Percentiles rank a stretch among this genome's conserved stretches.
Conservation (phyloP, 1,284 basidiomycete genomes). For the Tilletia walkeri region DNA sequence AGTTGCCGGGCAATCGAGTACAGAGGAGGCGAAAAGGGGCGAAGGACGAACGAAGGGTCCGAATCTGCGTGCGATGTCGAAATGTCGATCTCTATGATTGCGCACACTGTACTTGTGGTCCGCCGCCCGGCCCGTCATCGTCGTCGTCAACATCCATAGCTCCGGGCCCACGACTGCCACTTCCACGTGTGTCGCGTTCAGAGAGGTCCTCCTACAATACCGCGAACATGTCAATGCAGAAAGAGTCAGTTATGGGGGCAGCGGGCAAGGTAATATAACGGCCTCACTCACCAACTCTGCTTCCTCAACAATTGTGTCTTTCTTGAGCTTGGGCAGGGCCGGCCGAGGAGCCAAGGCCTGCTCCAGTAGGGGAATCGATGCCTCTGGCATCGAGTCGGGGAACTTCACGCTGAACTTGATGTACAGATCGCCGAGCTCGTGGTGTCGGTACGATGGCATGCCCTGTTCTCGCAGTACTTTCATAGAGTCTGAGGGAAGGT, state of each 20-base stretch:
- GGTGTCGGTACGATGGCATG: slow-evolving; percentile 97
- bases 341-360: slow-evolving; percentile 78
- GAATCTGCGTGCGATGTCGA: too few relatives aligned
- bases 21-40: not conserved
- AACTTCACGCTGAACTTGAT: slow-evolving; percentile 84
- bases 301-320: slow-evolving; percentile 72
- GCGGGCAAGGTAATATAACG: not conserved
- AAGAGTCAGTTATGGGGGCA: not conserved
- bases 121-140: slow-evolving; percentile 58
- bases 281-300: not conserved
- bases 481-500: slow-evolving; percentile 59
- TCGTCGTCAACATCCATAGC: slow-evolving; percentile 77
- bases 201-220: slow-evolving; percentile 71
- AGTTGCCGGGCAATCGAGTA: too few relatives aligned
- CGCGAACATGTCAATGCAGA: not conserved
- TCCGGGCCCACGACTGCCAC: slow-evolving; percentile 58
- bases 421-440: slow-evolving; percentile 91
- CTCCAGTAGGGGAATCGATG: slow-evolving; percentile 75
- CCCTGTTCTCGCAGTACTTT: slow-evolving; percentile 93
- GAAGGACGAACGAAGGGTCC: not conserved
- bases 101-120: slow-evolving; percentile 50
- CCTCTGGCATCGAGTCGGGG: slow-evolving; percentile 76
- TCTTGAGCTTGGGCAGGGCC: slow-evolving; percentile 70
- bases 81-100: slow-evolving; percentile 28
- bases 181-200: slow-evolving; percentile 67